Conservation (phyloP, 129 eudicot genomes). For the Ambrosia artemisiifolia region DNA sequence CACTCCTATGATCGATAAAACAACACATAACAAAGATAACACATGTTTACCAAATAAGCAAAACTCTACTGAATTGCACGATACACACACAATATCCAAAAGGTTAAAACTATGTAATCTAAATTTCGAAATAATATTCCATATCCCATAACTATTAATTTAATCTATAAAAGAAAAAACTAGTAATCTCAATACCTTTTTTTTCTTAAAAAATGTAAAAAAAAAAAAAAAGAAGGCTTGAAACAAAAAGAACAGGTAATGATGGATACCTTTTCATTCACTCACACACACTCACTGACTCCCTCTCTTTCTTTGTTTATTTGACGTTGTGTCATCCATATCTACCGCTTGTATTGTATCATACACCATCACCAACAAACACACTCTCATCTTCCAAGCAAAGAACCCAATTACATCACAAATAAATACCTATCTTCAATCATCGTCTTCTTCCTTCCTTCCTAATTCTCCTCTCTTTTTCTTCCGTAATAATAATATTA, state of each 20-base stretch:
- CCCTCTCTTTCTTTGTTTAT: conserved; percentile 3
- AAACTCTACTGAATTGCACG: no score
- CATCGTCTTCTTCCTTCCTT: conserved; percentile 5
- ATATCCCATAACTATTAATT: no score
- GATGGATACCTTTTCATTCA: conserved; percentile 26
- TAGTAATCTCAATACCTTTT: neutral
- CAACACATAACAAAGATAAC: no score
- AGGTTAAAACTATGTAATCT: no score
- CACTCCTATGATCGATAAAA: no score
- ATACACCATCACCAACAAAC: conserved; percentile 13
- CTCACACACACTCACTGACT: neutral
- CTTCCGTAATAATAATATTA: neutral
- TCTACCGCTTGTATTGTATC: conserved; percentile 17
- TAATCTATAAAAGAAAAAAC: no score
- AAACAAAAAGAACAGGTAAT: conserved; percentile 18
- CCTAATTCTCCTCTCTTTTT: conserved; percentile 9
- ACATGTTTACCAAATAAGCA: no score
- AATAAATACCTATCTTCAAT: conserved; percentile 20
- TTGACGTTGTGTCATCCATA: conserved; percentile 8
- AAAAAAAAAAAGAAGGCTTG: neutral
- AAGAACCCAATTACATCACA: conserved; percentile 11
- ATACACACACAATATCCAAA: no score
- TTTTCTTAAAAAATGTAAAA: neutral
- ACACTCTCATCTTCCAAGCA: conserved; percentile 19
- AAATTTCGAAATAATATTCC: no score